Base-by-base conservation (phyloP, 1,139 yeast species). In the Debaryomyces psychrophilus region DNA sequence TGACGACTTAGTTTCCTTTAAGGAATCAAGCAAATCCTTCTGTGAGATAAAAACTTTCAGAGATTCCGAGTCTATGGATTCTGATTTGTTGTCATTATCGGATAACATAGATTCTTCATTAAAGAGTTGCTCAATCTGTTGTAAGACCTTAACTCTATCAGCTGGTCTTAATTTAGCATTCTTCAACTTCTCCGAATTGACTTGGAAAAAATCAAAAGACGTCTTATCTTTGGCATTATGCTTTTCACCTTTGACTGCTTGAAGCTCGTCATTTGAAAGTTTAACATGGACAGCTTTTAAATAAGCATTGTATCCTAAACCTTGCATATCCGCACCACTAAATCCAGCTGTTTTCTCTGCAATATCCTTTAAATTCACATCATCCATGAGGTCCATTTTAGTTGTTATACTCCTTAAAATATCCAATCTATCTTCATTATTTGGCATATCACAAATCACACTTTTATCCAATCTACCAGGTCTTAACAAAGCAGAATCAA, bases 381-480 rank as follows among this genome's bases (percentile, higher is more conserved):
- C 85, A 1, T 64, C 65, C 5, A 60, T 67, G 20, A 81, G 61
- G 36, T 73, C 73, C 81, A 85, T 82, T 49, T 81, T 79, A 22
- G 68, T 67, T 4, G 85, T 77, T 41, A 88, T 81, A 5, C 90
- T 82, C 38, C 65, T 57, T 49, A 95, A 65, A 44, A 93, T 92
- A 60, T 87, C 95, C 33, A 82, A 62, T 36, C 98, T 69, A 55
- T 90, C 96, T 3, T 76, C 80, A 36, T 57, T 71, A 55, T 72
- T 71, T 0, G 99, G 99, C 80, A 93, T 80, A 58, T 87, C 95
- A 69, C 99, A 93, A 14, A 93, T 75, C 23, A 93, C 84, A 61
- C 95, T 83, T 64, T 93, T 93, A 65, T 93, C 99, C 58, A 93
- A 75, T 69, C 99, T 82, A 17, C 99, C 99, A 0, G 99, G 99